Base-by-base conservation (phyloP, 306 rosid genomes). In the Acacia acuminata region DNA sequence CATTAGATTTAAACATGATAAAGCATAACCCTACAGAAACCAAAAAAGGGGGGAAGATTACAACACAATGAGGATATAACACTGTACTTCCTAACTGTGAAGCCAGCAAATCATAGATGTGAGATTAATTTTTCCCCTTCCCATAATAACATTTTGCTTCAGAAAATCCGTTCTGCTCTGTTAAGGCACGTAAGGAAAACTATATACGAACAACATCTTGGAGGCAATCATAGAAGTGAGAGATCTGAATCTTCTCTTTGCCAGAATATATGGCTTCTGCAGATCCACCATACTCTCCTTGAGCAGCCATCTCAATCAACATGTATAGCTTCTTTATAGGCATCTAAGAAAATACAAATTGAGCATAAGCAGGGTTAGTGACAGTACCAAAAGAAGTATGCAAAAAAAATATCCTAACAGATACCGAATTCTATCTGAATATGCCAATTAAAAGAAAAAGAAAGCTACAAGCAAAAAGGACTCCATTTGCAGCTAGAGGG, bases 261-360 rank as follows among this genome's bases (percentile, higher is more conserved):
- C 98, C 99, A n/a, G 99, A 87, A 83, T 73, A 96, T 82, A 96
- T 86, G 42, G 97, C 94, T 81, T 94, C 94, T 0, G 98, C 93
- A 47, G 90, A 90, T 79, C 97, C 98, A 73, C 99, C 99, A 10
- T 77, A 79, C 71, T 88, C 89, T 17, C 99, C 99, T 83, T 96
- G 99, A 3, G 97, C 99, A 69, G 99, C 98, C 99, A 96, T 96
- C 89, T 94, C 98, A 77, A 96, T 78, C 86, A 94, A 71, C 94
- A 87, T 91, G 84, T 91, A 96, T 58, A 96, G 89, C 93, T 92
- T 96, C 93, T 88, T 96, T 90, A 96, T 96, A 44, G 99, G 89
- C 86, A 94, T 84, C 99, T 96, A 40, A 71, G 81, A 42, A 72
- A 79, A 83, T 65, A 75, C 2, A 75, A 40, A 61, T 78, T 79